Evolutionary conservation across 1,284 basidiomycete genomes (phyloP), one percentile per base, ranked within the genome.

Genomic region (Cutaneotrichosporon spelunceum): DNA sequence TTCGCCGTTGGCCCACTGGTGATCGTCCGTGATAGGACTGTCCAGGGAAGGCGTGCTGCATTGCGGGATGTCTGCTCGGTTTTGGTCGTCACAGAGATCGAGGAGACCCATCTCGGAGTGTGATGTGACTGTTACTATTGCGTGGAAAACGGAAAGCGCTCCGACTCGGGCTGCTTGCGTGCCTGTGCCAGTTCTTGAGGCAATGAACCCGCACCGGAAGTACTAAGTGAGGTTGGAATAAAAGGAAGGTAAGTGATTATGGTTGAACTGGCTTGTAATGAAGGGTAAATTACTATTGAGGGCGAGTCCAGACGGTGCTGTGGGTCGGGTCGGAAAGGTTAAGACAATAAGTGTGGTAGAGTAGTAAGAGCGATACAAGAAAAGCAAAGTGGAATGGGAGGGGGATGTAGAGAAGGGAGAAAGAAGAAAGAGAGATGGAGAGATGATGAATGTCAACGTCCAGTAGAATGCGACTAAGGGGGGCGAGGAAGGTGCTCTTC

Each of bases 1-100:
- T 19, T 61, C 59, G 16, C 56, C 59, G 16, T 44, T 29, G 4
- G 57, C 53, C 57, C 57, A 59, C 8, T 13, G 14, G 3, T n/a
- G 16, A 16, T 44, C 21, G 23, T 59, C 57, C 21, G 24, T 33
- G 30, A 59, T 39, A 27, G n/a, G 39, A 19, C 19, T 29, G 23
- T 7, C 26, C 45, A 48, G 16, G 23, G 45, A 27, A 16, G 45
- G 26, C 13, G 23, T 26, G 45, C 13, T 8, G 9, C 39, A 21
- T 16, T 16, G 39, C 19, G 39, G 2, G 39, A 42, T 42, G 39
- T 19, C 19, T 19, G 39, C 19, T 3, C 39, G 39, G 39, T n/a
- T n/a, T 6, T 6, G 14, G 39, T 42, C 19, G 5, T 19, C 19
- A 9, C 19, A 4, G 39, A n/a, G 4, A n/a, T 42, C 19, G 16